These are phyloP conservation scores for Eucalyptus victrix DNA, from an alignment of 345 rosid genomes.

Conservation along the genomic window DNA sequence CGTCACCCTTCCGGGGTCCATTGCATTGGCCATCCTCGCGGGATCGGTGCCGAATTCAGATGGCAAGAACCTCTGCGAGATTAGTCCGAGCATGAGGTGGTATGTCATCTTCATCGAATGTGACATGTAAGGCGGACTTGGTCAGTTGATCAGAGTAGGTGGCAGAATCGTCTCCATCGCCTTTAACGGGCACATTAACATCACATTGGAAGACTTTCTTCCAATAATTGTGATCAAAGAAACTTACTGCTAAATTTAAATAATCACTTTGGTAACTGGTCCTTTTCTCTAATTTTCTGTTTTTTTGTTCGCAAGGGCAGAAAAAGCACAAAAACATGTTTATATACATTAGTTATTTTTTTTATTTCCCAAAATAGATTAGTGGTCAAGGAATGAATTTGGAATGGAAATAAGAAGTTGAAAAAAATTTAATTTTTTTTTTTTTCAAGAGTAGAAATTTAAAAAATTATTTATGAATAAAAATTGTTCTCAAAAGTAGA, in stretches of 20 bases:
- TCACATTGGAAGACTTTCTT: background rate
- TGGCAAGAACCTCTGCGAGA: conserved; percentile 36
- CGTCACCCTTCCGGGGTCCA: conserved; percentile 42
- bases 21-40: conserved; percentile 30
- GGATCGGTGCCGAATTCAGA: conserved; percentile 54
- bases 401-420: too few species aligned
- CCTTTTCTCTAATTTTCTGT: too few species aligned
- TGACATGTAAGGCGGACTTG: background rate
- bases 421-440: too few species aligned
- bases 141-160: background rate
- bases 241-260: background rate
- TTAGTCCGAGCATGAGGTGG: background rate
- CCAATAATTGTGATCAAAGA: background rate
- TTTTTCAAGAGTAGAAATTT: too few species aligned
- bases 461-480: too few species aligned
- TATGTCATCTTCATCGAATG: background rate
- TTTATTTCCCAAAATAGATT: too few species aligned
- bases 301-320: accelerated
- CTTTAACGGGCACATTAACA: background rate
- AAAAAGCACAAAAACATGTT: too few species aligned
- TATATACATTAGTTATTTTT: too few species aligned
- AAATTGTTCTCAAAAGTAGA: too few species aligned
- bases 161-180: background rate
- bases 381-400: too few species aligned
- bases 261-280: background rate